A percentile compares a stretch with the other conserved stretches of the same genome.
phyloP scores from a whole-genome alignment of 495 filamentous ascomycete genomes.

The Penicillium waksmanii region DNA sequence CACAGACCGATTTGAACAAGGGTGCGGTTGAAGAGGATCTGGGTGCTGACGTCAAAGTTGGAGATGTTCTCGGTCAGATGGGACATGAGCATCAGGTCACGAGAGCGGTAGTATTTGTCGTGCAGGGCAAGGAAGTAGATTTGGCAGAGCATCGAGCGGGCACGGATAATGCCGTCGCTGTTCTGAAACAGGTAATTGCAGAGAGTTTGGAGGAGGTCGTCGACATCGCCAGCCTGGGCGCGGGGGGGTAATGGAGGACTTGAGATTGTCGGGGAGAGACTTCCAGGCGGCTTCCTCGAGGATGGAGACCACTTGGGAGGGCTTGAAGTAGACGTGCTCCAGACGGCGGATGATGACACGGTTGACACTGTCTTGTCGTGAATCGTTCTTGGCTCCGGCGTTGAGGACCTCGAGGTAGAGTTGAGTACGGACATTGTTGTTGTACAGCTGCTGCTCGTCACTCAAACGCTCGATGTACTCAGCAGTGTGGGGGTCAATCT shows the following conservation, averaged over 20 bases:
- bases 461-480: constrained; percentile 96
- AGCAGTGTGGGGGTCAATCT: constrained; percentile 96
- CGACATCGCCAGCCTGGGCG: constrained; percentile 61
- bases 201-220: constrained; percentile 78
- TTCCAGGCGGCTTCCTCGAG: constrained; percentile 94
- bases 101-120: constrained; percentile 94
- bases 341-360: constrained; percentile 89
- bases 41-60: constrained; percentile 93
- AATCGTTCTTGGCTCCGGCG: constrained; percentile 70
- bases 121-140: constrained; percentile 98
- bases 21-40: constrained; percentile 98
- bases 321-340: constrained; percentile 99
- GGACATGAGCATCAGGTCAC: constrained; percentile 99
- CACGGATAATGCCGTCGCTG: constrained; percentile 93
- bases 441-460: constrained; percentile 91
- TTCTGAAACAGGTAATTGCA: constrained; percentile 93
- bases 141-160: constrained; percentile 96
- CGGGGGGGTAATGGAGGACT: constrained; percentile 85
- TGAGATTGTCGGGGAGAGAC: constrained; percentile 67
- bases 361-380: constrained; percentile 81
- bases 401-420: constrained; percentile 83
- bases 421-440: constrained; percentile 80
- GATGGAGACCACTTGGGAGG: constrained; percentile 87
- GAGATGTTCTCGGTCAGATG: constrained; percentile 94
- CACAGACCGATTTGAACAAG: constrained; percentile 97